Percentiles rank a stretch among this genome's conserved stretches.
Conservation (phyloP, 2,329 filamentous ascomycete genomes). For the Hypoxylon rubiginosum region DNA sequence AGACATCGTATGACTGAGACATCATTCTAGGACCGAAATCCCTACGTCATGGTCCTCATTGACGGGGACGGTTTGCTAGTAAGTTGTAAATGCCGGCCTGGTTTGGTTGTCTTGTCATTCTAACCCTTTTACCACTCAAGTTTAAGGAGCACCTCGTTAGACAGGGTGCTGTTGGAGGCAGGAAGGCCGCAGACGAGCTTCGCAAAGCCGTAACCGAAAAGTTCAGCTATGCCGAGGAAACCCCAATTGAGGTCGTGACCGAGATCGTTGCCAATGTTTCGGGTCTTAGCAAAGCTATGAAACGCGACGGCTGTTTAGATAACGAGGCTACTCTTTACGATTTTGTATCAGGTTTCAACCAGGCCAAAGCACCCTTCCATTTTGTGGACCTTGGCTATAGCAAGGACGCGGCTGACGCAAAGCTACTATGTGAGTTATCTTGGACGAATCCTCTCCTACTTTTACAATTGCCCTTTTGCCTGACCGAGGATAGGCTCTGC, state of each 20-base stretch:
- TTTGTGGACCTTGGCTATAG: constrained; percentile 73
- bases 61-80: constrained; percentile 75
- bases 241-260: constrained; percentile 63
- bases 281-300: constrained; percentile 65
- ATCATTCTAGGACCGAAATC: constrained; percentile 63
- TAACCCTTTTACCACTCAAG: constrained; percentile 53
- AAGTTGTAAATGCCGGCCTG: constrained; percentile 43
- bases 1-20: constrained; percentile 37
- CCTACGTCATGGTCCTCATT: constrained; percentile 72
- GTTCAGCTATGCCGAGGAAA: constrained; percentile 60
- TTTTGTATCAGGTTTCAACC: constrained; percentile 72
- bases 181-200: constrained; percentile 64
- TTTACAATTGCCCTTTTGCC: constrained; percentile 1
- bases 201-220: constrained; percentile 62
- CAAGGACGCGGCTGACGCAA: constrained; percentile 70
- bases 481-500: constrained; percentile 58
- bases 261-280: constrained; percentile 69
- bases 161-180: constrained; percentile 69
- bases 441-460: neutral
- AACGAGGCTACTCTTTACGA: constrained; percentile 63
- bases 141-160: constrained; percentile 69
- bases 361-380: constrained; percentile 70
- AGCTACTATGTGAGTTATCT: constrained; percentile 67
- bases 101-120: constrained; percentile 27
- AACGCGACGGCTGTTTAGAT: constrained; percentile 61